A percentile compares a stretch with the other conserved stretches of the same genome.
These are phyloP conservation scores for Solanum pinnatisectum DNA, from an alignment of 257 asterid genomes.

Conservation along the genomic window DNA sequence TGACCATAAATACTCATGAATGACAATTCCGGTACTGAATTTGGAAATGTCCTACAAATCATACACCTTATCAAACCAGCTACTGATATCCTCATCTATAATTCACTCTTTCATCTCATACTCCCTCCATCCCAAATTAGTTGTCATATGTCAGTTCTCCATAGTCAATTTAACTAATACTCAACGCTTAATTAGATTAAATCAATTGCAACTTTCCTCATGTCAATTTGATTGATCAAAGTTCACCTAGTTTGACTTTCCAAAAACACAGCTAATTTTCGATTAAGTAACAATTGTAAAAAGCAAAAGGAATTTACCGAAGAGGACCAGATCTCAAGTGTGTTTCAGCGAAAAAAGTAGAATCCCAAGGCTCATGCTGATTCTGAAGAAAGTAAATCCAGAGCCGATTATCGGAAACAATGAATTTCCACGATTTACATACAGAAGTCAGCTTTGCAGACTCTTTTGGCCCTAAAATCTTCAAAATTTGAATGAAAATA, in stretches of 20 bases:
- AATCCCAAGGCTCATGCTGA: constrained; percentile 71
- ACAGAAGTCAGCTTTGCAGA: constrained; percentile 62
- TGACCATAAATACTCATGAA: constrained; percentile 81
- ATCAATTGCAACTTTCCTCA: not conserved
- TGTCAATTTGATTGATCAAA: not conserved
- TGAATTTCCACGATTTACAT: constrained; percentile 66
- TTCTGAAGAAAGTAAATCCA: constrained; percentile 90
- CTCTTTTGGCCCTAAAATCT: constrained; percentile 66
- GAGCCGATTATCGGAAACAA: constrained; percentile 69
- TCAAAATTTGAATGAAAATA: constrained; percentile 51
- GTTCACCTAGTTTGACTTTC: not conserved
- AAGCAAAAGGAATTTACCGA: constrained; percentile 28
- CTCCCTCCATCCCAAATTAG: not conserved
- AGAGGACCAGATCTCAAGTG: constrained; percentile 74
- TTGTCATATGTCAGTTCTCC: not conserved
- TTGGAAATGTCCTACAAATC: constrained; percentile 55
- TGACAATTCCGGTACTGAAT: constrained; percentile 67
- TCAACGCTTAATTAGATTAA: not conserved
- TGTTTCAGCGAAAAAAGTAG: constrained; percentile 77
- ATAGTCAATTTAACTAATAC: not conserved
- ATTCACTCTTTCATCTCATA: not conserved
- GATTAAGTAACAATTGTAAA: not conserved
- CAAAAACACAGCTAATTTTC: not conserved
- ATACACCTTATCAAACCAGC: not conserved
- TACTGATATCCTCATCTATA: not conserved